phyloP scores from a whole-genome alignment of 2,329 filamentous ascomycete genomes.

The Rhinocladiella mackenziei region DNA sequence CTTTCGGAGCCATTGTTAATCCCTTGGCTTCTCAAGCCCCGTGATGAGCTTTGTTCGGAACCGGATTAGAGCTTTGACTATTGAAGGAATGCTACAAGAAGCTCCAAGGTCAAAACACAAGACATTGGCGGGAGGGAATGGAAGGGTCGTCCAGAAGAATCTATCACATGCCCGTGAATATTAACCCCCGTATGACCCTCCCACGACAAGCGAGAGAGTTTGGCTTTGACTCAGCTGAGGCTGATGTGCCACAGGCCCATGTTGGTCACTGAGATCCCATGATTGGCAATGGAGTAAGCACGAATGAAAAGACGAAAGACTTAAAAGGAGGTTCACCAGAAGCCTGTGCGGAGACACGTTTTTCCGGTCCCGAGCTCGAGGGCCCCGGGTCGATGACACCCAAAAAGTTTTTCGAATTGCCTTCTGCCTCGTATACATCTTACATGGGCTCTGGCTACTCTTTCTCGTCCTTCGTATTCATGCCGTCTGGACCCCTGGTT shows the following conservation, averaged over 20 bases:
- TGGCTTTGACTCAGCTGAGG: slow-evolving; percentile 4
- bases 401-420: too few relatives aligned
- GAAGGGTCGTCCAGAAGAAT: too few relatives aligned
- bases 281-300: not conserved
- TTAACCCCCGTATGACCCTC: not conserved
- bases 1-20: slow-evolving; percentile 34
- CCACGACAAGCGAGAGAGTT: not conserved
- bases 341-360: not conserved
- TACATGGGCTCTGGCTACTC: too few relatives aligned
- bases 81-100: too few relatives aligned
- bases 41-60: too few relatives aligned
- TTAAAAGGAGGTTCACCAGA: not conserved
- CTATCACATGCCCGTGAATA: not conserved
- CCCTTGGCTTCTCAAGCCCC: not conserved
- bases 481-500: too few relatives aligned
- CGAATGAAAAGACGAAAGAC: not conserved
- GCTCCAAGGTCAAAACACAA: too few relatives aligned
- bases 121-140: too few relatives aligned
- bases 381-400: not conserved
- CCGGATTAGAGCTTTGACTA: too few relatives aligned
- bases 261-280: not conserved
- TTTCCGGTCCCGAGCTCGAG: not conserved
- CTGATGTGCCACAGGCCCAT: slow-evolving; percentile 3
- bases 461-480: too few relatives aligned
- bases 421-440: too few relatives aligned